These are phyloP conservation scores for Forsythia viridissima DNA, from an alignment of 257 asterid genomes.

Conservation along the genomic window DNA sequence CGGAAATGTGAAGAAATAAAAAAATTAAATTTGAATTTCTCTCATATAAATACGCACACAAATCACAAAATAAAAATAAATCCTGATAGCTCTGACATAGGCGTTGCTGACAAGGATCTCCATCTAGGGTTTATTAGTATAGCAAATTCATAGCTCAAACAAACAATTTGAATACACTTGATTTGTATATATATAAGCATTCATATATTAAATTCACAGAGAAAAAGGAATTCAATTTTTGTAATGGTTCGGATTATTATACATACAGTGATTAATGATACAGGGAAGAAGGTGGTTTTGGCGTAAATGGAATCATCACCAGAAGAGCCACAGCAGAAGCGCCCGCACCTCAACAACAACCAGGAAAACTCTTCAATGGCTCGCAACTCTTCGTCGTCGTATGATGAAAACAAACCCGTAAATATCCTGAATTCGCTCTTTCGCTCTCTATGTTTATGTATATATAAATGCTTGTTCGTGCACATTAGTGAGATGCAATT, in stretches of 20 bases:
- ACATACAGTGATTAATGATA: slow-evolving; percentile 14
- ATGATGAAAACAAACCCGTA: slow-evolving; percentile 64
- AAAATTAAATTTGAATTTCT: neutral
- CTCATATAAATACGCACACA: neutral
- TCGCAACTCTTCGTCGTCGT: slow-evolving; percentile 57
- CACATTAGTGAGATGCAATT: neutral
- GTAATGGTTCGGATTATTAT: slow-evolving; percentile 37
- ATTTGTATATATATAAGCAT: slow-evolving; percentile 8
- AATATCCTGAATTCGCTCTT: slow-evolving; percentile 15
- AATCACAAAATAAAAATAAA: neutral
- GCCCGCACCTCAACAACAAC: slow-evolving; percentile 56
- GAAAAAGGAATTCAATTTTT: slow-evolving; percentile 24
- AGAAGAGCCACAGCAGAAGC: slow-evolving; percentile 70
- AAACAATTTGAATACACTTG: neutral
- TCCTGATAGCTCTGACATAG: neutral
- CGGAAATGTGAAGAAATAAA: neutral
- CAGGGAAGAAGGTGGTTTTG: slow-evolving; percentile 17
- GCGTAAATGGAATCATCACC: slow-evolving; percentile 58
- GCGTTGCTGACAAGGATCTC: neutral
- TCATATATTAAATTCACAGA: neutral
- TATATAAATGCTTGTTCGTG: neutral
- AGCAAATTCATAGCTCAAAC: neutral
- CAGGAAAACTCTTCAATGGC: slow-evolving; percentile 48
- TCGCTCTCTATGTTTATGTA: neutral
- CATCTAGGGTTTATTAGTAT: neutral